These are phyloP conservation scores for Elaeis guineensis DNA, from an alignment of 176 grass and related monocot genomes.

Conservation along the genomic window DNA sequence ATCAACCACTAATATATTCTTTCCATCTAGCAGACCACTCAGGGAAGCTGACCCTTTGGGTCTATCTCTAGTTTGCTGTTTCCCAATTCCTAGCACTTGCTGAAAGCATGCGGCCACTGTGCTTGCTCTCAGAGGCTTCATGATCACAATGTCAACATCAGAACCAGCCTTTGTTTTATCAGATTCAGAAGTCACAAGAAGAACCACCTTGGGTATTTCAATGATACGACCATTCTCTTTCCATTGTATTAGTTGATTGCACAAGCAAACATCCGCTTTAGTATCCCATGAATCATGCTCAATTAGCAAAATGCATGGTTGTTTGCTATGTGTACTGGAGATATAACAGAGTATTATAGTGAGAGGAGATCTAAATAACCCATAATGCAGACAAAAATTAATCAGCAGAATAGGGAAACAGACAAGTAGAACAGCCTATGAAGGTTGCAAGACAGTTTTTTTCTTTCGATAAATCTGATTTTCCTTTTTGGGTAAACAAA, in stretches of 20 bases:
- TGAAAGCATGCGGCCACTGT: conserved; percentile 67
- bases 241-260: conserved; percentile 37
- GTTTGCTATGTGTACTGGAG: conserved; percentile 31
- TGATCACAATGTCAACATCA: conserved; percentile 56
- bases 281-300: conserved; percentile 61
- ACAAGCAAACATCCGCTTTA: conserved; percentile 39
- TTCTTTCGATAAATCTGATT: too few species aligned
- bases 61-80: conserved; percentile 41
- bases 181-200: conserved; percentile 54
- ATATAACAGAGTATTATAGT: background rate
- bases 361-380: background rate
- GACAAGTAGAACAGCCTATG: too few species aligned
- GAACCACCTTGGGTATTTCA: conserved; percentile 45
- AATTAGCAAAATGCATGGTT: conserved; percentile 57
- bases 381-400: background rate
- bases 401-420: too few species aligned
- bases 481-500: too few species aligned
- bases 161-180: conserved; percentile 30
- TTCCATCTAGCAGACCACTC: conserved; percentile 49
- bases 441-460: too few species aligned
- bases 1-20: conserved; percentile 96
- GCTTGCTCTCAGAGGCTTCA: conserved; percentile 87
- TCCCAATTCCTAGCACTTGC: conserved; percentile 65
- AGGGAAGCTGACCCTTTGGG: conserved; percentile 37
- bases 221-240: conserved; percentile 29